Conservation (phyloP, 2,329 filamentous ascomycete species). For the Septoria petroselini region DNA sequence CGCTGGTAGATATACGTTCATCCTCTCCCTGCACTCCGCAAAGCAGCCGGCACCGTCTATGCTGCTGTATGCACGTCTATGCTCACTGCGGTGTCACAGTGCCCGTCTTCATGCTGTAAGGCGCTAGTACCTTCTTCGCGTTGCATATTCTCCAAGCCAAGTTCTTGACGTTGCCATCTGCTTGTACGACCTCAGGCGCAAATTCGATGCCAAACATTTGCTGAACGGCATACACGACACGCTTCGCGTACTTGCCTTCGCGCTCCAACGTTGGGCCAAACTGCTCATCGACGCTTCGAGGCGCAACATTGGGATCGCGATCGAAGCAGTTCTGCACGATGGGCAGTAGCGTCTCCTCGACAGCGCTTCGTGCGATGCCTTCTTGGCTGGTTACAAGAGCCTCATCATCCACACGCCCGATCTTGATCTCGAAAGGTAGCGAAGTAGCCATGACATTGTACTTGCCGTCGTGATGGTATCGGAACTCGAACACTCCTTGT, state of each 20-base stretch:
- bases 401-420: slow-evolving; percentile 73
- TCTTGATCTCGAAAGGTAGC: slow-evolving; percentile 84
- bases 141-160: slow-evolving; percentile 93
- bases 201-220: slow-evolving; percentile 98
- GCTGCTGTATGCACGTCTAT: too few relatives aligned
- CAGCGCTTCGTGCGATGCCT: slow-evolving; percentile 62
- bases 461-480: slow-evolving; percentile 90
- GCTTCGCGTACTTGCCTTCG: slow-evolving; percentile 81
- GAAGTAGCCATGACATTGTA: slow-evolving; percentile 95
- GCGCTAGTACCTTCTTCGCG: slow-evolving; percentile 80
- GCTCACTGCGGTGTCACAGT: slow-evolving; percentile 30
- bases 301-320: slow-evolving; percentile 84
- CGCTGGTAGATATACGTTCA: too few relatives aligned
- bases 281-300: slow-evolving; percentile 70
- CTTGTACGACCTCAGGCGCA: slow-evolving; percentile 83
- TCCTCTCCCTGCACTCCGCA: too few relatives aligned
- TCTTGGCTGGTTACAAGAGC: slow-evolving; percentile 50
- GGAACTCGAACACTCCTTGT: slow-evolving; percentile 91
- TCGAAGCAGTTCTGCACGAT: slow-evolving; percentile 91
- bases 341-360: slow-evolving; percentile 75
- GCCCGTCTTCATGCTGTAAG: slow-evolving; percentile 50
- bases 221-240: slow-evolving; percentile 89
- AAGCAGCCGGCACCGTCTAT: too few relatives aligned
- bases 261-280: slow-evolving; percentile 84
- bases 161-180: slow-evolving; percentile 86